Evolutionary conservation across 495 filamentous ascomycete genomes (phyloP).

Genomic region (Friedmanniomyces endolithicus): DNA sequence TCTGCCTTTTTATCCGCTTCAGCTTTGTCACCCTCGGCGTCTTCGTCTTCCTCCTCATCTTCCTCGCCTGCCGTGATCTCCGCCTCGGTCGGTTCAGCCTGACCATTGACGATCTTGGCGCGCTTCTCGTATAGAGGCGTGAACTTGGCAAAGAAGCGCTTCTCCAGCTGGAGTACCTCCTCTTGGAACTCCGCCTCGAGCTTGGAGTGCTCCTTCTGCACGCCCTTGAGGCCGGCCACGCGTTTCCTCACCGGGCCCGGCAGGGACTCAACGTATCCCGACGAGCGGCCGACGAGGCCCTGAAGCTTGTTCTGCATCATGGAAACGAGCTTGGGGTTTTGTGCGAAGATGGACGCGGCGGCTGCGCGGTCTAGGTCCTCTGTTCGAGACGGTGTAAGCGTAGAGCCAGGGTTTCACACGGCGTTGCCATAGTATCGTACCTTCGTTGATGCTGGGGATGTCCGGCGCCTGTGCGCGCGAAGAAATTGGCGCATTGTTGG

Average conservation of each 20-base stretch:
- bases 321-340: slow-evolving; percentile 81
- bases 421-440: slow-evolving; percentile 37
- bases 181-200: slow-evolving; percentile 97
- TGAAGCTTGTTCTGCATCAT: slow-evolving; percentile 97
- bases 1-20: slow-evolving; percentile 40
- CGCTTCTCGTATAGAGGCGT: slow-evolving; percentile 95
- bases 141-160: slow-evolving; percentile 98
- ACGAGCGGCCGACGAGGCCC: slow-evolving; percentile 83
- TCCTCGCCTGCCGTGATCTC: slow-evolving; percentile 79
- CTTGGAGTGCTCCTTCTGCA: slow-evolving; percentile 97
- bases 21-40: slow-evolving; percentile 30
- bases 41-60: slow-evolving; percentile 56
- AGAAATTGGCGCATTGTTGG: slow-evolving; percentile 88
- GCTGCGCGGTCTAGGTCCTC: slow-evolving; percentile 81
- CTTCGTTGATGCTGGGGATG: slow-evolving; percentile 93
- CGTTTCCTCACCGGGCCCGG: slow-evolving; percentile 78
- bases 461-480: slow-evolving; percentile 94
- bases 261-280: slow-evolving; percentile 94
- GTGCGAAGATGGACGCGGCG: slow-evolving; percentile 82
- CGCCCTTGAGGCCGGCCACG: slow-evolving; percentile 87
- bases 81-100: slow-evolving; percentile 67
- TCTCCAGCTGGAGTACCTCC: slow-evolving; percentile 93
- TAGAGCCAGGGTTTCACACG: too few species aligned
- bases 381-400: slow-evolving; percentile 29
- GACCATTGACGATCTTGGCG: slow-evolving; percentile 82